Evolutionary conservation across 441 rosid species (phyloP).

Genomic region (Jatropha multifida): DNA sequence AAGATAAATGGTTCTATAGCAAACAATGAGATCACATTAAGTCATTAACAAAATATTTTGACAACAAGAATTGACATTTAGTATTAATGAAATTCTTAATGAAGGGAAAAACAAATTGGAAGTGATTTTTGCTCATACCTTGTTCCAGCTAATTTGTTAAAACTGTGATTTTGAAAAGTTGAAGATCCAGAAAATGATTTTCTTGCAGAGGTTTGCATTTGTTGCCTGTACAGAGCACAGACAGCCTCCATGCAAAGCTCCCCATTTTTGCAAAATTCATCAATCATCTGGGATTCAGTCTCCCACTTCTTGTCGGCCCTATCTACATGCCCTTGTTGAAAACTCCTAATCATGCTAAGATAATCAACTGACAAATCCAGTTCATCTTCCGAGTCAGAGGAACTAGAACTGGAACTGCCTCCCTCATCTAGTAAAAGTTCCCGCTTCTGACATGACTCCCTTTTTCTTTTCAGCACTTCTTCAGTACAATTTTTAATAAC

Average conservation of each 20-base stretch:
- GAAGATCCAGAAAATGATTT: neutral
- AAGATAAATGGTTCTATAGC: neutral
- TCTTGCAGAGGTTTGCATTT: neutral
- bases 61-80: neutral
- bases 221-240: slow-evolving; percentile 36
- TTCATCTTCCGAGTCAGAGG: slow-evolving; percentile 24
- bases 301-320: slow-evolving; percentile 24
- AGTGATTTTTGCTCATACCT: slow-evolving; percentile 24
- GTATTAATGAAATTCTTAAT: neutral
- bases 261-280: slow-evolving; percentile 23
- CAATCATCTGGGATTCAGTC: slow-evolving; percentile 22
- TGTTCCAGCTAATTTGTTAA: neutral
- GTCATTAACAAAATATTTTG: neutral
- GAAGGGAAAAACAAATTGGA: neutral
- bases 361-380: neutral
- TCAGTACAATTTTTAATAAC: too few species aligned
- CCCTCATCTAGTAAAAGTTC: neutral
- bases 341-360: neutral
- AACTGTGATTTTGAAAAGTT: slow-evolving; percentile 19
- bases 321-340: neutral
- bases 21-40: neutral
- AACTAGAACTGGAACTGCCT: slow-evolving; percentile 21
- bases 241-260: slow-evolving; percentile 38
- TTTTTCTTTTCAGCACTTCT: slow-evolving; percentile 35
- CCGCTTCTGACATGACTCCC: neutral